A percentile compares a stretch with the other conserved stretches of the same genome.
These are phyloP conservation scores for Thermochaetoides thermophila DNA, from an alignment of 495 filamentous ascomycete species.

Conservation along the genomic window DNA sequence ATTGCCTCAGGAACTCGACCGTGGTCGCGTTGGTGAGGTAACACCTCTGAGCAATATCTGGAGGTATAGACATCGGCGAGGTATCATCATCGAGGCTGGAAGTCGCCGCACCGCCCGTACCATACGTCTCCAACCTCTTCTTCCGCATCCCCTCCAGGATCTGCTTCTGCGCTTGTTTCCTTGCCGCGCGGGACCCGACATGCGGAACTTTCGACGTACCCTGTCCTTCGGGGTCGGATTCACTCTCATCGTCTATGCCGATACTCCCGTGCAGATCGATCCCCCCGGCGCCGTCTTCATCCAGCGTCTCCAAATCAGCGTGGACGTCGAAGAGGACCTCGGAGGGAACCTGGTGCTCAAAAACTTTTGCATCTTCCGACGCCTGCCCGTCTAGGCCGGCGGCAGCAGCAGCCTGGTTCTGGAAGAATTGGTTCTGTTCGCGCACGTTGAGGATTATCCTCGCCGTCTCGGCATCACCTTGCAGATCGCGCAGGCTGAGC, in stretches of 20 bases:
- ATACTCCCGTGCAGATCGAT: slow-evolving; percentile 44
- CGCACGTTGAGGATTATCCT: slow-evolving; percentile 75
- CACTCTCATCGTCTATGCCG: slow-evolving; percentile 50
- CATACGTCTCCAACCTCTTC: slow-evolving; percentile 39
- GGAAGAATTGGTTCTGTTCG: slow-evolving; percentile 70
- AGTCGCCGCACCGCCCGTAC: slow-evolving; percentile 4
- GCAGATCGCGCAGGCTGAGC: slow-evolving; percentile 70
- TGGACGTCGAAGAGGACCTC: slow-evolving; percentile 51
- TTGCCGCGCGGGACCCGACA: slow-evolving; percentile 44
- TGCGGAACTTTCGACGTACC: slow-evolving; percentile 43
- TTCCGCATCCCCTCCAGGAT: slow-evolving; percentile 37
- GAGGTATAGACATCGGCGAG: slow-evolving; percentile 48
- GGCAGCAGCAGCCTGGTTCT: slow-evolving; percentile 40
- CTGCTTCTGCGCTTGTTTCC: slow-evolving; percentile 38
- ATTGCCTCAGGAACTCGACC: slow-evolving; percentile 88
- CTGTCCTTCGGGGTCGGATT: slow-evolving; percentile 41
- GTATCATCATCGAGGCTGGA: slow-evolving; percentile 18
- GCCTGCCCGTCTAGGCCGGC: too few species aligned
- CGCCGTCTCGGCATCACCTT: slow-evolving; percentile 52
- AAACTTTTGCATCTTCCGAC: slow-evolving; percentile 41
- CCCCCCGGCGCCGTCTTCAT: slow-evolving; percentile 31
- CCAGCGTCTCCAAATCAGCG: slow-evolving; percentile 39
- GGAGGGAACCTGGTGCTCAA: slow-evolving; percentile 49
- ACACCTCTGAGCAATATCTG: slow-evolving; percentile 53
- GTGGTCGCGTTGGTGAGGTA: slow-evolving; percentile 82